Base-by-base conservation (phyloP, 495 filamentous ascomycete genomes). In the Aspergillus indologenus region DNA sequence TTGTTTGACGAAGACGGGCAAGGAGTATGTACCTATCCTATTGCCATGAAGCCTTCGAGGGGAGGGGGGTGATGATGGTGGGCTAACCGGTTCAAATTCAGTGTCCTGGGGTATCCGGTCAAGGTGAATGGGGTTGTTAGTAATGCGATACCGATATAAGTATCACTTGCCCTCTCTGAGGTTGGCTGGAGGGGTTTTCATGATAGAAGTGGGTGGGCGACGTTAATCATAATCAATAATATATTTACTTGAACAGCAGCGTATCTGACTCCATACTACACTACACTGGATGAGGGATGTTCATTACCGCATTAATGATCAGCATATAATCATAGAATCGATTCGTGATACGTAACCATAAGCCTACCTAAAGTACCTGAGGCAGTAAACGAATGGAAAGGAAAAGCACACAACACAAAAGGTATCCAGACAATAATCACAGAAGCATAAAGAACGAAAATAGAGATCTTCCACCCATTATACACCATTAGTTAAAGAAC, bases 51-150 rank as follows among this genome's bases (percentile, higher is more conserved):
- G 9, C 12, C 31, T 29, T 29, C 24, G 15, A 44, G 18, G 54
- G 2, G n/a, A 14, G 34, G 12, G 12, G 5, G 12, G 5, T 9
- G 2, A 11, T 4, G 34, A 4, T 15, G 12, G 2, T 14, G 5
- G 12, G 57, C 61, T 69, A 60, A 66, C 49, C 44, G 19, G 34
- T 40, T 8, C 12, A 3, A 3, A 14, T 43, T 26, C 20, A 86
- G 83, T 64, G 71, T 84, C 59, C 68, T 85, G 34, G 83, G 68
- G 19, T 78, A 75, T 59, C 83, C 83, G 3, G 82, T 81, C 0
- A 83, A 85, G 57, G 57, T 81, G 11, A 84, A 81, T 60, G 79
- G 77, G 26, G 57, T 76, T 56, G 74, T 85, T 51, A 79, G 71
- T 57, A 74, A 85, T 66, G 74, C 76, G 11, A 82, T 85, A 67